These are phyloP conservation scores for Trichosporon coremiiforme DNA, from an alignment of 1,284 basidiomycete species.

Conservation along the genomic window DNA sequence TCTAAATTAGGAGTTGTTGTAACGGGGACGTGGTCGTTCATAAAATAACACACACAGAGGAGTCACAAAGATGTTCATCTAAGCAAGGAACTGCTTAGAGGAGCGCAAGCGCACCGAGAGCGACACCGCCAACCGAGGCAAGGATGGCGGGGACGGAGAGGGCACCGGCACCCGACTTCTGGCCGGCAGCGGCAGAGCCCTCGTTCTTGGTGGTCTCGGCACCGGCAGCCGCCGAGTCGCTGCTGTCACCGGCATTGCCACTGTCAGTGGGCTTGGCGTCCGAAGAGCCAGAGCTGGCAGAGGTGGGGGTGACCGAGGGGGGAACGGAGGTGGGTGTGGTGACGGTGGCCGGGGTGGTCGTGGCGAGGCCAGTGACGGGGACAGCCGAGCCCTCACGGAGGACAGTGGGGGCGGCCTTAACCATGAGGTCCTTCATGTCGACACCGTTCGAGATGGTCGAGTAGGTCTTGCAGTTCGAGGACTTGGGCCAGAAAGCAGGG, in stretches of 20 bases:
- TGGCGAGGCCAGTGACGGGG: slow-evolving; percentile 31
- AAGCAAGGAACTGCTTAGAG: slow-evolving; percentile 32
- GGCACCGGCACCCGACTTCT: slow-evolving; percentile 22
- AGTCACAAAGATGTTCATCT: slow-evolving; percentile 1
- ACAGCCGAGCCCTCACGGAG: slow-evolving; percentile 35
- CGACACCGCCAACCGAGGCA: slow-evolving; percentile 26
- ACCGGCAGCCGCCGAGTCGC: slow-evolving; percentile 17
- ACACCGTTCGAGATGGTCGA: slow-evolving; percentile 53
- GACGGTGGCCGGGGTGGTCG: slow-evolving; percentile 36
- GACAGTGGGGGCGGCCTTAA: slow-evolving; percentile 41
- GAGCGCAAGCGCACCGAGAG: slow-evolving; percentile 35
- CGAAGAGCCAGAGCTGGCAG: slow-evolving; percentile 27
- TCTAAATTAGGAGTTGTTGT: slow-evolving; percentile 15
- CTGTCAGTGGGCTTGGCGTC: slow-evolving; percentile 25
- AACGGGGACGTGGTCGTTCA: slow-evolving; percentile 10
- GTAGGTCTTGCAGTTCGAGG: slow-evolving; percentile 55
- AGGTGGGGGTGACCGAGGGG: slow-evolving; percentile 1
- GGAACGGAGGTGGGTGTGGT: slow-evolving; percentile 26
- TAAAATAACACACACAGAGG: slow-evolving; percentile 17
- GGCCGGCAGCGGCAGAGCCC: slow-evolving; percentile 24
- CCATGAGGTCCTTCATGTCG: slow-evolving; percentile 44
- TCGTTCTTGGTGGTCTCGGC: slow-evolving; percentile 25
- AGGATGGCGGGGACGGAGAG: slow-evolving; percentile 24
- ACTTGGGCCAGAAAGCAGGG: slow-evolving; percentile 48
- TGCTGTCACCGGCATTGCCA: slow-evolving; percentile 27